A percentile compares a stretch with the other conserved stretches of the same genome.
These are phyloP conservation scores for Cenchrus purpureus DNA, from an alignment of 176 grass and related monocot genomes.

Conservation along the genomic window DNA sequence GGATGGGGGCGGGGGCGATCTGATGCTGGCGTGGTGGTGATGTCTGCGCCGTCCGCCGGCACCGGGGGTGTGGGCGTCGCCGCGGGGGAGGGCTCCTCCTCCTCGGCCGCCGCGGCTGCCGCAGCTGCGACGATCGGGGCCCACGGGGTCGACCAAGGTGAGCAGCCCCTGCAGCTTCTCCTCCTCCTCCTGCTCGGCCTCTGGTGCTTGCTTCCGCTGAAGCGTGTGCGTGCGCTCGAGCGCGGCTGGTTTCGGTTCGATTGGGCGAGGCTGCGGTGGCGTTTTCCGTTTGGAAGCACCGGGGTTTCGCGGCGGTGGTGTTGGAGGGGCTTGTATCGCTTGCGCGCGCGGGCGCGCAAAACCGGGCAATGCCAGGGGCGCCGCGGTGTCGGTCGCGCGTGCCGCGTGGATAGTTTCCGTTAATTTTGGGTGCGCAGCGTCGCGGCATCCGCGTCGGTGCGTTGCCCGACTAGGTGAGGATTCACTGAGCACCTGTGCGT, in stretches of 20 bases:
- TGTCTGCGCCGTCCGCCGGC: slow-evolving; percentile 55
- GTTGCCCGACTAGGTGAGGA: background rate
- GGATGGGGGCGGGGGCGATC: slow-evolving; percentile 32
- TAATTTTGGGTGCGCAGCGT: background rate
- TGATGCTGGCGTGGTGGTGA: slow-evolving; percentile 45
- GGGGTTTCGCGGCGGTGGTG: background rate
- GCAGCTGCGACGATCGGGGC: slow-evolving; percentile 46
- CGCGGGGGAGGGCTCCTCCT: slow-evolving; percentile 51
- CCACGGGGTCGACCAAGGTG: slow-evolving; percentile 71
- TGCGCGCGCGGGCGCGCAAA: background rate
- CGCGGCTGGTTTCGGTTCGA: slow-evolving; percentile 7
- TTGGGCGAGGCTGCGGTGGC: background rate
- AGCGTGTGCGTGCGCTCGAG: slow-evolving; percentile 4
- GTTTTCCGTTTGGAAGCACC: background rate
- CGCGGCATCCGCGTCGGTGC: background rate
- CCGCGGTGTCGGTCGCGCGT: slow-evolving; percentile 32
- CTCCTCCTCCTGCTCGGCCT: background rate
- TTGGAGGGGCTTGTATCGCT: background rate
- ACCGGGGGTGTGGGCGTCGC: slow-evolving; percentile 30
- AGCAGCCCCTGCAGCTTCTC: background rate
- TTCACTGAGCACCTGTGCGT: background rate
- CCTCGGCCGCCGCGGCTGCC: slow-evolving; percentile 30
- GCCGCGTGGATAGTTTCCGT: background rate
- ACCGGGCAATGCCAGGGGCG: slow-evolving; percentile 32
- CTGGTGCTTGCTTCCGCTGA: background rate